Conservation (phyloP, 2,329 filamentous ascomycete genomes). For the Fonsecaea pugnacius region DNA sequence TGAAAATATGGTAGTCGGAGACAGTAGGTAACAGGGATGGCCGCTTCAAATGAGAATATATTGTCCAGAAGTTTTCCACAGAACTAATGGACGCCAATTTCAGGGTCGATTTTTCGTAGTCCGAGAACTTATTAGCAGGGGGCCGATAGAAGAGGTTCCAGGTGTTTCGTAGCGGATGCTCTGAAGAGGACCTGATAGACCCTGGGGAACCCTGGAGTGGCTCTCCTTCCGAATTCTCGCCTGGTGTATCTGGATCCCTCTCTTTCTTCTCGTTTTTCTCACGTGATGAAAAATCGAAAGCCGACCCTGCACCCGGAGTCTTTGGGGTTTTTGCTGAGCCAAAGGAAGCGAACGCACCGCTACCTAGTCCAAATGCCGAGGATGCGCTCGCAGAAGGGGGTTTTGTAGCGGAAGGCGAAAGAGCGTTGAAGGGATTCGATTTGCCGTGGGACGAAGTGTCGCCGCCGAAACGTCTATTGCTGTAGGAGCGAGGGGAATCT, state of each 20-base stretch:
- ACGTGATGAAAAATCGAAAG: constrained; percentile 74
- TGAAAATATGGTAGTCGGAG: constrained; percentile 98
- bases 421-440: constrained; percentile 77
- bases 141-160: constrained; percentile 99
- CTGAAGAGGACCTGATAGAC: constrained; percentile 42
- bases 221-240: constrained; percentile 47
- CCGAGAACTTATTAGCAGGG: constrained; percentile 85
- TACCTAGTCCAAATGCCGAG: constrained; percentile 89
- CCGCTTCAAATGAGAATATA: constrained; percentile 86
- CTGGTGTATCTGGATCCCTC: constrained; percentile 48
- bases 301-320: constrained; percentile 67
- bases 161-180: constrained; percentile 74
- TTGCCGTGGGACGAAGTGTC: constrained; percentile 72
- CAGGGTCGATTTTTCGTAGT: constrained; percentile 96
- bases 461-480: constrained; percentile 76
- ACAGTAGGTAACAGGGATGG: constrained; percentile 87
- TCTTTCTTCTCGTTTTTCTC: constrained; percentile 73
- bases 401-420: constrained; percentile 70
- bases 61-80: constrained; percentile 86
- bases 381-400: constrained; percentile 79
- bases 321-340: constrained; percentile 86
- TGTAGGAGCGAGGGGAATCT: constrained; percentile 65
- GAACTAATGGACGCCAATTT: constrained; percentile 80
- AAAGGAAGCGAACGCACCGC: constrained; percentile 95
- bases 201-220: constrained; percentile 40